Evolutionary conservation across 2,329 filamentous ascomycete genomes (phyloP), one percentile per base, ranked within the genome.

Genomic region (Claviceps spartinae): DNA sequence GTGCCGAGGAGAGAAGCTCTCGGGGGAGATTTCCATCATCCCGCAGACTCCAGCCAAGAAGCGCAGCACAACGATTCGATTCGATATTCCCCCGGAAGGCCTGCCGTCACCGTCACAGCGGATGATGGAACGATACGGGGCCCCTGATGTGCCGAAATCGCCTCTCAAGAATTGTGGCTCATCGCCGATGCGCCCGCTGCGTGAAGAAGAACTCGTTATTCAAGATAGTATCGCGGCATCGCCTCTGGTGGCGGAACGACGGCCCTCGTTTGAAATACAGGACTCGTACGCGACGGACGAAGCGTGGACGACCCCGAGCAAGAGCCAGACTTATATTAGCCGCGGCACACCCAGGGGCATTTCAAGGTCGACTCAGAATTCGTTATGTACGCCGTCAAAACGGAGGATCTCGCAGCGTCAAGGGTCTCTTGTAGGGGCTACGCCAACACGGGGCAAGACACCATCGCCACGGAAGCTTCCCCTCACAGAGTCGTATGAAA

Each of bases 201-300:
- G 60, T 2, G 55, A 58, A 13, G 24, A 16, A 9, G 54, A 59
- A 49, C 49, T 60, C 5, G 52, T 11, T 11, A 11, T 34, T 34
- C 30, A 57, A 2, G 62, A 60, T 2, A 56, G 58, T 41, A 53
- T 55, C 7, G 36, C 38, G 9, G 52, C 58, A 0, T 58, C 58
- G 36, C 60, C 56, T 4, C 30, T 57, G 5, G 54, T 47, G 5
- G 57, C 58, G 4, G 56, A 56, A 7, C 56, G 56, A 37, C 54
- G 53, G 53, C 54, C 61, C 59, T 50, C 66, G 6, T 55, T 70
- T n/a, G 67, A 70, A 2, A 69, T 76, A 20, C 63, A 73, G 49
- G 73, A 76, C 52, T 74, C 73, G 8, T 74, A 67, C 56, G 69
- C 66, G 18, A 66, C 67, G 3, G 65, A 66, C 4, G 65, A 66